Conservation (phyloP, 306 rosid species). For the Castanea crenata region DNA sequence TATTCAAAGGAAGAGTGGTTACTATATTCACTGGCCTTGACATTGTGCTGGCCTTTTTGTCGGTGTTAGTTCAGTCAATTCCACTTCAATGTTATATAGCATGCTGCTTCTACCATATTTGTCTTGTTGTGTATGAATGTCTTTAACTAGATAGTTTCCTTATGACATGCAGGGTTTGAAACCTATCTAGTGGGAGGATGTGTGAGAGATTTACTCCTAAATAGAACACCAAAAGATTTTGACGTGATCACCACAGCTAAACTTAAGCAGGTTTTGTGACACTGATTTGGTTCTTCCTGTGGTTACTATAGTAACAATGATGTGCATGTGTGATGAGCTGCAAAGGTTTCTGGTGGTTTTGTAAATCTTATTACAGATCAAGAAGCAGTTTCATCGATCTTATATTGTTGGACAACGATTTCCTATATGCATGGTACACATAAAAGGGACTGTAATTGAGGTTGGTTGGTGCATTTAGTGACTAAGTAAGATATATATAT, state of each 20-base stretch:
- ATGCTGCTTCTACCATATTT: background rate
- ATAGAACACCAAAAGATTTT: constrained; percentile 79
- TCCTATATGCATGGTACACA: constrained; percentile 73
- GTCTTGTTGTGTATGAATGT: background rate
- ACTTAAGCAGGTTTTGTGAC: constrained; percentile 56
- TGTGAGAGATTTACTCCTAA: constrained; percentile 82
- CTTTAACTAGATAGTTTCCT: constrained; percentile 18
- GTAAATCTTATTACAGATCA: constrained; percentile 46
- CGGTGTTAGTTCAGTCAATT: background rate
- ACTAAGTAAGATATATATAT: background rate
- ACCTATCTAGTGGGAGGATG: constrained; percentile 96
- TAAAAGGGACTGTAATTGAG: constrained; percentile 62
- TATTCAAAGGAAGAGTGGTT: background rate
- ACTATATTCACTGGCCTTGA: background rate
- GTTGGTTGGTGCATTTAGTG: constrained; percentile 39
- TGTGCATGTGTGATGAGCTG: constrained; percentile 5
- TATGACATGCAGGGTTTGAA: constrained; percentile 62
- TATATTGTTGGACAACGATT: constrained; percentile 67
- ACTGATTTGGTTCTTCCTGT: constrained; percentile 9
- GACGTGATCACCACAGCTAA: constrained; percentile 87
- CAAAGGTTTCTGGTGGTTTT: background rate
- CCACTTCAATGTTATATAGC: constrained; percentile 1
- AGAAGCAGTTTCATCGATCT: constrained; percentile 38
- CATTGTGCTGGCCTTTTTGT: background rate
- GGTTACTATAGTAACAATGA: background rate